Evolutionary conservation across 2,329 filamentous ascomycete genomes (phyloP).

Genomic region (Cadophora sp.): DNA sequence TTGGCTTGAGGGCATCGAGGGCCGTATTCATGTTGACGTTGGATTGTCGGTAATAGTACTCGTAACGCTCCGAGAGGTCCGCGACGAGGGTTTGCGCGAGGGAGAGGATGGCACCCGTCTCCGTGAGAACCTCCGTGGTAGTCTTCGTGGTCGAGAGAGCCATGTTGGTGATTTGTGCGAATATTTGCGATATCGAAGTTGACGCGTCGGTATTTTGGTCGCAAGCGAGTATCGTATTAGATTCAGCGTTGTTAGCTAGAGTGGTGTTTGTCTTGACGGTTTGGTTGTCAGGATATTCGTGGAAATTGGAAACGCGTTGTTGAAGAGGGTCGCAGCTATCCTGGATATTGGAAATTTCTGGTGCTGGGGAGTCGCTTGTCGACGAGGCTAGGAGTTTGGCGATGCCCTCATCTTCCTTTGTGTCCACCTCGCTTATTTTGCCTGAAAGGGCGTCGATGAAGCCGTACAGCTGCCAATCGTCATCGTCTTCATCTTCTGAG

Average conservation of each 20-base stretch:
- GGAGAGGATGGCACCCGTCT: conserved; percentile 6
- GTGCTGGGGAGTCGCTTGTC: not conserved
- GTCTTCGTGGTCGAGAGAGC: not conserved
- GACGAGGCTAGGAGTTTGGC: not conserved
- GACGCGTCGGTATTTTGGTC: not conserved
- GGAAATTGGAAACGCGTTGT: not conserved
- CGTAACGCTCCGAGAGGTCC: not conserved
- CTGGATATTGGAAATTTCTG: not conserved
- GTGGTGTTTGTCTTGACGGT: too few species aligned
- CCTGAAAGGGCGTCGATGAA: too few species aligned
- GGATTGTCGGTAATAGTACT: not conserved
- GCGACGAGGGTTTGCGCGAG: conserved; percentile 1
- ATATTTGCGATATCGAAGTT: not conserved
- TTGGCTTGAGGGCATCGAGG: not conserved
- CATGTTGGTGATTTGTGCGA: not conserved
- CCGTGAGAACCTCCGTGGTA: not conserved
- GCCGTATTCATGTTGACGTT: not conserved
- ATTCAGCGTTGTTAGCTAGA: too few species aligned
- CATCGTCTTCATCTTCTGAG: not conserved
- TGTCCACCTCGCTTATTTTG: not conserved
- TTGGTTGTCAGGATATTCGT: too few species aligned
- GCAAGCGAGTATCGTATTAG: too few species aligned
- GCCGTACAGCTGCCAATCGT: not conserved
- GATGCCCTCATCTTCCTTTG: not conserved
- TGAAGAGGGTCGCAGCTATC: not conserved